Evolutionary conservation across 129 eudicot genomes (phyloP).

Genomic region (Smallanthus sonchifolius): DNA sequence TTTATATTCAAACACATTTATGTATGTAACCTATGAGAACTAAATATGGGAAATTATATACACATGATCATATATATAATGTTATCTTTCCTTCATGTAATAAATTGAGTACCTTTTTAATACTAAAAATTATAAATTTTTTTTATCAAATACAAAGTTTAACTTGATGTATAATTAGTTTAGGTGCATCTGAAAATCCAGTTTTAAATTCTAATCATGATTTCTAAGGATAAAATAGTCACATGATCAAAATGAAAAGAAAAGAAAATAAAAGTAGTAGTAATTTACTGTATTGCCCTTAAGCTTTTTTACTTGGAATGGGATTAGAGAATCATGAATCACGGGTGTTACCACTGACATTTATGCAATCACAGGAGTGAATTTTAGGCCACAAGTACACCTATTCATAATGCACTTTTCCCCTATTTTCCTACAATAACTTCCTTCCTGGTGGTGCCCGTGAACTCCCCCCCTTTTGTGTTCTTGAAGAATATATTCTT

Average conservation of each 20-base stretch:
- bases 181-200: neutral
- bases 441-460: constrained; percentile 25
- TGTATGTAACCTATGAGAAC: too few species aligned
- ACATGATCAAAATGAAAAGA: neutral
- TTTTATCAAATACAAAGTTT: too few species aligned
- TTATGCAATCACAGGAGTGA: constrained; percentile 40
- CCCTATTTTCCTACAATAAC: constrained; percentile 2
- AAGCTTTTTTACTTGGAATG: neutral
- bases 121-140: too few species aligned
- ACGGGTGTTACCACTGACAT: constrained; percentile 66
- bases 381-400: constrained; percentile 43
- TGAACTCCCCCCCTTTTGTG: constrained; percentile 20
- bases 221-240: neutral
- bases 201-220: neutral
- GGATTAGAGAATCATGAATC: constrained; percentile 38
- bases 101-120: too few species aligned
- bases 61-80: too few species aligned
- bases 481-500: constrained; percentile 19
- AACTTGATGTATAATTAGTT: neutral
- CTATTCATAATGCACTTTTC: constrained; percentile 28
- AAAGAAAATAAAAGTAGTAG: neutral
- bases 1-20: too few species aligned
- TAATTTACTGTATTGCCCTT: neutral
- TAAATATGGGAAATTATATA: too few species aligned
- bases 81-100: too few species aligned